Evolutionary conservation across 1,284 basidiomycete species (phyloP).

Genomic region (Peniophora sp.): DNA sequence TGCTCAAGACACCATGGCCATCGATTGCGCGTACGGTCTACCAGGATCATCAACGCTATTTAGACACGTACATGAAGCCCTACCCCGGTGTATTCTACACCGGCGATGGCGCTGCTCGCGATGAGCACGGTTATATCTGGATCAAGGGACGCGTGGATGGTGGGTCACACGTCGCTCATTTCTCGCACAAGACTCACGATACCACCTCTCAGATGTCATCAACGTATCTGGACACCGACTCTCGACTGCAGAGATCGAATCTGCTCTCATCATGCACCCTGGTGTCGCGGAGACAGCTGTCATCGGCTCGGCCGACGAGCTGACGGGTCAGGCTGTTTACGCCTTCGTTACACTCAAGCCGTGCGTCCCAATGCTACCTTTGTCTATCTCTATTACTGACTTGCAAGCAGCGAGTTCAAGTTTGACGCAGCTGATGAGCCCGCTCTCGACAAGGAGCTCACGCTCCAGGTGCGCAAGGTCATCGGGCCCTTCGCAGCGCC

Average conservation of each 20-base stretch:
- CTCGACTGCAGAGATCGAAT: constrained; percentile 97
- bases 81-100: constrained; percentile 92
- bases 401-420: constrained; percentile 63
- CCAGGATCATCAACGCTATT: constrained; percentile 73
- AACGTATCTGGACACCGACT: constrained; percentile 96
- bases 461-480: constrained; percentile 91
- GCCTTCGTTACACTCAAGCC: constrained; percentile 82
- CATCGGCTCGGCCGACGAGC: constrained; percentile 82
- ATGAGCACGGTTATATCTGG: constrained; percentile 96
- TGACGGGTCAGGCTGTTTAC: constrained; percentile 83
- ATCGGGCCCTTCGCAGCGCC: constrained; percentile 95
- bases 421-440: constrained; percentile 65
- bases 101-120: constrained; percentile 91
- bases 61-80: constrained; percentile 95
- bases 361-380: constrained; percentile 26
- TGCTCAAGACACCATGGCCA: constrained; percentile 87
- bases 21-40: constrained; percentile 94
- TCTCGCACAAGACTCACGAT: background rate
- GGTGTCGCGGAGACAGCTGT: constrained; percentile 97
- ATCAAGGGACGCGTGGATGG: constrained; percentile 97
- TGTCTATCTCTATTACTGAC: background rate
- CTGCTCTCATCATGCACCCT: constrained; percentile 87
- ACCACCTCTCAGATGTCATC: constrained; percentile 59
- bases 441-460: constrained; percentile 79
- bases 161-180: constrained; percentile 26